Evolutionary conservation across 495 filamentous ascomycete genomes (phyloP).

Genomic region (Entonaema liquescens): DNA sequence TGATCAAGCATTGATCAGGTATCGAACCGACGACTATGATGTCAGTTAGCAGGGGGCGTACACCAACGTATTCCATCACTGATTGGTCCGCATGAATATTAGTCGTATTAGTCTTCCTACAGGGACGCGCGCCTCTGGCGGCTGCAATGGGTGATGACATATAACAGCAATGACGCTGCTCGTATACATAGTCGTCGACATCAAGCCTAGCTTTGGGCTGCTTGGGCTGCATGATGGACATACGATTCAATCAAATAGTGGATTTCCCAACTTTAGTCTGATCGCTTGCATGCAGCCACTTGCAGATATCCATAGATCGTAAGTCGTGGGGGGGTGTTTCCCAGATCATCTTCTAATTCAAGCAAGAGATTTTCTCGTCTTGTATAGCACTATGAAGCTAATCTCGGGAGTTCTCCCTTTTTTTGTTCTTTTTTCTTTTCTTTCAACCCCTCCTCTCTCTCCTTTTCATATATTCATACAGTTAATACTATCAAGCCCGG

Average conservation of each 20-base stretch:
- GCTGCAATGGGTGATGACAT: slow-evolving; percentile 33
- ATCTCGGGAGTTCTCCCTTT: slow-evolving; percentile 3
- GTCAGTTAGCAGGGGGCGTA: slow-evolving; percentile 25
- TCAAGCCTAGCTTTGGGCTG: slow-evolving; percentile 3
- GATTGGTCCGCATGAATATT: slow-evolving; percentile 12
- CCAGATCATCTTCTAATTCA: slow-evolving; percentile 5
- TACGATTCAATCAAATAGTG: not conserved
- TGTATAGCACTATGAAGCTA: slow-evolving; percentile 3
- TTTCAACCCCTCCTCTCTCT: not conserved
- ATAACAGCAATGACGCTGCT: slow-evolving; percentile 14
- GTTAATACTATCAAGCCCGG: slow-evolving; percentile 1
- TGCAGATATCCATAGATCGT: slow-evolving; percentile 21
- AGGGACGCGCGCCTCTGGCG: slow-evolving; percentile 25
- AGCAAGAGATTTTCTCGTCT: slow-evolving; percentile 12
- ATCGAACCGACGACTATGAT: slow-evolving; percentile 20
- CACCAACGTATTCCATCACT: not conserved
- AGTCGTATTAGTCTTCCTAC: not conserved
- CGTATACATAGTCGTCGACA: slow-evolving; percentile 14
- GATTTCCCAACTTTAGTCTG: slow-evolving; percentile 8
- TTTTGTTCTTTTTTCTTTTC: not conserved
- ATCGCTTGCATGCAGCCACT: slow-evolving; percentile 11
- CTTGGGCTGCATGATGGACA: not conserved
- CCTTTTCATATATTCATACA: slow-evolving; percentile 23
- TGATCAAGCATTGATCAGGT: slow-evolving; percentile 7
- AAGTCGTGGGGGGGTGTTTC: slow-evolving; percentile 1